Conservation (phyloP, 805 yeast species). For the Vanderwaltozyma yarrowii region DNA sequence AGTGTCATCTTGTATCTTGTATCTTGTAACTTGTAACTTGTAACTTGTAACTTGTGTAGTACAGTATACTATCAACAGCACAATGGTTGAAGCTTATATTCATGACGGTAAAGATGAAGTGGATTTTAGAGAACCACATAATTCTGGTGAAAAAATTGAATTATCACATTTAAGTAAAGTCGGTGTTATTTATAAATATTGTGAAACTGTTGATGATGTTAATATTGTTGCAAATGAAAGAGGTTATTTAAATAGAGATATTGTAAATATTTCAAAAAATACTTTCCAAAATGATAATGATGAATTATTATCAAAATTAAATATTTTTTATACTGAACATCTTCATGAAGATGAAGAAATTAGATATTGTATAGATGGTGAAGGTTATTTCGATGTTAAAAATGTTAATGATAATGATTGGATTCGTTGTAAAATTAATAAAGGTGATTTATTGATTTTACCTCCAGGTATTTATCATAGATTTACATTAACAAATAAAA, state of each 20-base stretch:
- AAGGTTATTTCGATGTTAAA: conserved; percentile 85
- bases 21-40: no score
- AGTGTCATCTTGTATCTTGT: no score
- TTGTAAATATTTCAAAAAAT: conserved; percentile 46
- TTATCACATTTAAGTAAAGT: conserved; percentile 40
- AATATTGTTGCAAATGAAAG: conserved; percentile 59
- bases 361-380: conserved; percentile 79
- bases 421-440: conserved; percentile 60
- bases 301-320: conserved; percentile 54
- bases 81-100: conserved; percentile 44
- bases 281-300: conserved; percentile 53
- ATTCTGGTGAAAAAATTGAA: conserved; percentile 53
- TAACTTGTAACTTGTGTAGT: no score
- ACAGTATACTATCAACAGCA: no score
- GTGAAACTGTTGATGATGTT: conserved; percentile 43
- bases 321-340: conserved; percentile 71
- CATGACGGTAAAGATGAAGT: conserved; percentile 51
- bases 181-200: conserved; percentile 59
- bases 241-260: conserved; percentile 71
- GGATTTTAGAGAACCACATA: conserved; percentile 61
- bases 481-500: conserved; percentile 59
- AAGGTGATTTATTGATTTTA: conserved; percentile 56
- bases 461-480: conserved; percentile 96
- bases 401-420: conserved; percentile 46
- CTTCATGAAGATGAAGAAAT: conserved; percentile 96